Percentiles rank a stretch among this genome's conserved stretches.
Evolutionary conservation across 2,329 filamentous ascomycete genomes (phyloP).

Genomic region (Botryotinia calthae): DNA sequence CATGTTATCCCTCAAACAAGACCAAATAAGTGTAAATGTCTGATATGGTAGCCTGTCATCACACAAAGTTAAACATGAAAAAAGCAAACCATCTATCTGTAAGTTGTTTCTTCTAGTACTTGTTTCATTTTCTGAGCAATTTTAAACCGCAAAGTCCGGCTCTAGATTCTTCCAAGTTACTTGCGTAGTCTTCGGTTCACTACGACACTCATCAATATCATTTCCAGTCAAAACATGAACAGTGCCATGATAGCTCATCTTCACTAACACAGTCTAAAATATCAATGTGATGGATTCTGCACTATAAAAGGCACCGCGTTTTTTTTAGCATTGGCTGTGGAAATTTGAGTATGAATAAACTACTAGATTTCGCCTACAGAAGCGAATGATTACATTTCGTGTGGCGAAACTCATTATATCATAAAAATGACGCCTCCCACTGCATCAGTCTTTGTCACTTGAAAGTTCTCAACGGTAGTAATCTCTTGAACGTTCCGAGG

Average conservation of each 20-base stretch:
- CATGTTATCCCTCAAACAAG: background rate
- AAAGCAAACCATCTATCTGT: no score
- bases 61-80: no score
- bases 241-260: background rate
- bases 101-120: background rate
- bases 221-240: background rate
- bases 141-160: background rate
- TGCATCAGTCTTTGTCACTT: background rate
- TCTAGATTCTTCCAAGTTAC: background rate
- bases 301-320: no score
- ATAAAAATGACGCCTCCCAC: background rate
- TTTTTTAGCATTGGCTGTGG: background rate
- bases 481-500: background rate
- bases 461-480: background rate
- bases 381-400: background rate
- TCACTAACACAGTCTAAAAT: background rate
- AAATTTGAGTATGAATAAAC: background rate
- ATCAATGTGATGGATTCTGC: background rate
- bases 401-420: background rate
- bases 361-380: background rate
- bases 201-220: background rate
- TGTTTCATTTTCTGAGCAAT: fast-evolving
- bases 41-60: background rate
- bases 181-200: background rate
- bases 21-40: background rate